Evolutionary conservation across 2,329 filamentous ascomycete genomes (phyloP), one percentile per base, ranked within the genome.

Genomic region (Fusarium sp.): DNA sequence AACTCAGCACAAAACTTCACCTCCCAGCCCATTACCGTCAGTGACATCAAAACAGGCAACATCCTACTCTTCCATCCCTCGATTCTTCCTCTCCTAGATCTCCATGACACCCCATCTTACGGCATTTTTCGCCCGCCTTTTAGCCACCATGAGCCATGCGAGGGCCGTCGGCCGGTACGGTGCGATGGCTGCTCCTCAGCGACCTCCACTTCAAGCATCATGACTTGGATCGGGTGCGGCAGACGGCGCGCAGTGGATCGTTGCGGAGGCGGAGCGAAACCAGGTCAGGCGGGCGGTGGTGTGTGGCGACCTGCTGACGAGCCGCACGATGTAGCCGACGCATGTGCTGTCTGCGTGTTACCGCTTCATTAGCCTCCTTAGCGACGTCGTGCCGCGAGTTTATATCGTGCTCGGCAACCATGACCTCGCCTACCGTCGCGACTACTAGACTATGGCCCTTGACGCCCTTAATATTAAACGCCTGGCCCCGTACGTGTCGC

Each of bases 321-420:
- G 69, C n/a, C 70, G 76, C 1, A 74, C 60, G 0, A 73, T 52
- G 69, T 74, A 77, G 42, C 27, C 42, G 1, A 73, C 74, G 1
- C 54, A 77, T 33, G 70, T 78, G 2, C 58, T 77, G 1, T 77
- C 70, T 18, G 65, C 65, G 4, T 78, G 72, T 22, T 75, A 72
- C 47, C 68, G 63, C 13, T 77, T 78, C 68, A 60, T 78, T 42
- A 16, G 66, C 38, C 40, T 18, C 6, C 58, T 78, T 29, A 77
- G 60, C 54, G 66, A 74, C 8, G 29, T 45, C 7, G 62, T 76
- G 11, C 74, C 75, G 6, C 66, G 47, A 11, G 22, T 78, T 16
- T 65, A 78, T 35, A 66, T 78, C 50, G 0, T 78, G 7, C 74
- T 78, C 10, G 77, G 77, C 13, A 78, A 78, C 36, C 77, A 78